Evolutionary conservation across 2,329 filamentous ascomycete species (phyloP).

Genomic region (Aspergillus sp.): DNA sequence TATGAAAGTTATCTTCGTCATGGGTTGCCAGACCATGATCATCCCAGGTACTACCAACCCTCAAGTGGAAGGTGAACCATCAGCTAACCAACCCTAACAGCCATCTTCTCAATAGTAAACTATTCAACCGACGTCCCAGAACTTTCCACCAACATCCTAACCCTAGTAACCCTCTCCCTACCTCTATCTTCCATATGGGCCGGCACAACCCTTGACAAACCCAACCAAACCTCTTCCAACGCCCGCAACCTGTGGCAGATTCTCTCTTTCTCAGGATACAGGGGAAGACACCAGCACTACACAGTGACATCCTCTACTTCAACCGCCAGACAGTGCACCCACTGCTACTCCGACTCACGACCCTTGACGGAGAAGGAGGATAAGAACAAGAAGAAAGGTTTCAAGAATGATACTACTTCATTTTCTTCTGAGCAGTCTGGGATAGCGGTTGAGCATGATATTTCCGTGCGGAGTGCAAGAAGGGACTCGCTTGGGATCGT

Average conservation of each 20-base stretch:
- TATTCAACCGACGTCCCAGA: slow-evolving; percentile 54
- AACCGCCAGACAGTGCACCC: slow-evolving; percentile 21
- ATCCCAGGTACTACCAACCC: slow-evolving; percentile 54
- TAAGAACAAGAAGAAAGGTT: not conserved
- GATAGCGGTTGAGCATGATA: slow-evolving; percentile 32
- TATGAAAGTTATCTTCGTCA: slow-evolving; percentile 67
- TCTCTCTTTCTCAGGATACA: slow-evolving; percentile 21
- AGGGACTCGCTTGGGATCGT: slow-evolving; percentile 9
- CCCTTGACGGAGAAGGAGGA: slow-evolving; percentile 13
- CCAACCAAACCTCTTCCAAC: slow-evolving; percentile 4
- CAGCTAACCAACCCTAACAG: slow-evolving; percentile 36
- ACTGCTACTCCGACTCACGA: slow-evolving; percentile 29
- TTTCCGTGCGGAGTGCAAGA: slow-evolving; percentile 24
- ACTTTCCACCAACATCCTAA: slow-evolving; percentile 56
- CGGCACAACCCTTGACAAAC: slow-evolving; percentile 35
- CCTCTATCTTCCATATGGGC: slow-evolving; percentile 70
- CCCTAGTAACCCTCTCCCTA: slow-evolving; percentile 61
- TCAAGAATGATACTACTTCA: not conserved
- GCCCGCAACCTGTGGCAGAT: slow-evolving; percentile 29
- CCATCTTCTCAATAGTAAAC: slow-evolving; percentile 60
- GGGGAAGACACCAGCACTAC: slow-evolving; percentile 15
- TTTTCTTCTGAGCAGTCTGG: slow-evolving; percentile 22
- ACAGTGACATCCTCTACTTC: slow-evolving; percentile 12
- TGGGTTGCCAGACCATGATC: slow-evolving; percentile 66
- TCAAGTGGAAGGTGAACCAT: slow-evolving; percentile 17